phyloP scores from a whole-genome alignment of 495 filamentous ascomycete genomes.

The Lepraria neglecta region DNA sequence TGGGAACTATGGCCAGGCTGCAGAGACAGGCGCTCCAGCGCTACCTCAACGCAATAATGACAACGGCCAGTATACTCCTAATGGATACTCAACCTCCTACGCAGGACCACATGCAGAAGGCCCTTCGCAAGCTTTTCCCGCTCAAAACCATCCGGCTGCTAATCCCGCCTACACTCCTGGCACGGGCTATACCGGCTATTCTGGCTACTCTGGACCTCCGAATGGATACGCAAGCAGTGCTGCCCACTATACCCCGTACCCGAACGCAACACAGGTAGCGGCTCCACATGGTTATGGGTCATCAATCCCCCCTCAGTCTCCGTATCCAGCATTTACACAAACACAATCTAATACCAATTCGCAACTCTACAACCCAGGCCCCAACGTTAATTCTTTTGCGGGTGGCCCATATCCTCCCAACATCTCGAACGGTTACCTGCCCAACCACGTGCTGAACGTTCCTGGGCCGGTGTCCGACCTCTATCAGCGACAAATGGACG shows the following conservation, averaged over 20 bases:
- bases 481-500: constrained; percentile 51
- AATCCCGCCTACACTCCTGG: constrained; percentile 1
- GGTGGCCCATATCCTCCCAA: constrained; percentile 7
- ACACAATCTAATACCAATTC: constrained; percentile 4
- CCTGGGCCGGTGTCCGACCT: constrained; percentile 28
- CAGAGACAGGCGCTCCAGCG: constrained; percentile 1
- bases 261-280: background rate
- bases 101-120: constrained; percentile 2
- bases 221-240: constrained; percentile 10
- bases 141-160: background rate
- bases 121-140: background rate
- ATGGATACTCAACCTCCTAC: constrained; percentile 1
- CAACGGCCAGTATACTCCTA: constrained; percentile 1
- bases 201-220: constrained; percentile 12
- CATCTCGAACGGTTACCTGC: background rate
- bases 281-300: constrained; percentile 2
- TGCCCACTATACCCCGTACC: background rate
- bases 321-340: constrained; percentile 9
- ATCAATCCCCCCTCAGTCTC: constrained; percentile 1
- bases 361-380: constrained; percentile 7
- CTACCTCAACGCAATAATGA: background rate
- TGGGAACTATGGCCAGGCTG: background rate
- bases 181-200: constrained; percentile 3
- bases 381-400: constrained; percentile 11
- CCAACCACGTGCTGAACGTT: constrained; percentile 13